These are phyloP conservation scores for Tetrahymena borealis DNA, from an alignment of 73 alveolate genomes.

Conservation along the genomic window DNA sequence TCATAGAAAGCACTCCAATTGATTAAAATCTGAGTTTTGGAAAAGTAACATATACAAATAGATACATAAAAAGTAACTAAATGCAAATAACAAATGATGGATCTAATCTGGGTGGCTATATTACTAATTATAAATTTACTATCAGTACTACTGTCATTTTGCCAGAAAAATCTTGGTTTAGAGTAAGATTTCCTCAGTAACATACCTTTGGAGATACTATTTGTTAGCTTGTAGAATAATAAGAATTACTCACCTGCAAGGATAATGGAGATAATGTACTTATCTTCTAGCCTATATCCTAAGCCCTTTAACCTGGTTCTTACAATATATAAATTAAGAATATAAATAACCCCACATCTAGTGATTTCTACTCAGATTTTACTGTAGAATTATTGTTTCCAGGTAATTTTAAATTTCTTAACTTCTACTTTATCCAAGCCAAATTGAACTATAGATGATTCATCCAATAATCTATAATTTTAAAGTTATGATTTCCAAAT, in stretches of 20 bases:
- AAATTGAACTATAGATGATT: no score
- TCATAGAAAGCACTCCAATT: background rate
- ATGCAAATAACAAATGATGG: conserved; percentile 11
- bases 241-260: conserved; percentile 1
- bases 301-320: background rate
- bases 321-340: background rate
- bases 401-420: background rate
- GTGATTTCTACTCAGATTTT: background rate
- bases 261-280: background rate
- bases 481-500: no score
- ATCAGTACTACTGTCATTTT: conserved; percentile 6
- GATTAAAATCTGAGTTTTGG: conserved; percentile 36
- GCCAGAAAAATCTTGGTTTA: conserved; percentile 13
- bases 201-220: background rate
- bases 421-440: background rate
- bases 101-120: conserved; percentile 32
- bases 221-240: conserved; percentile 13
- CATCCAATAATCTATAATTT: no score
- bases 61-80: background rate
- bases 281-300: background rate
- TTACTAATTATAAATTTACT: conserved; percentile 3
- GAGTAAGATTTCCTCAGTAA: conserved; percentile 18
- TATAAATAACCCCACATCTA: background rate
- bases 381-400: background rate
- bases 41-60: conserved; percentile 9